Conservation (phyloP, 169 alveolate species). For the Eimeria mitis region DNA sequence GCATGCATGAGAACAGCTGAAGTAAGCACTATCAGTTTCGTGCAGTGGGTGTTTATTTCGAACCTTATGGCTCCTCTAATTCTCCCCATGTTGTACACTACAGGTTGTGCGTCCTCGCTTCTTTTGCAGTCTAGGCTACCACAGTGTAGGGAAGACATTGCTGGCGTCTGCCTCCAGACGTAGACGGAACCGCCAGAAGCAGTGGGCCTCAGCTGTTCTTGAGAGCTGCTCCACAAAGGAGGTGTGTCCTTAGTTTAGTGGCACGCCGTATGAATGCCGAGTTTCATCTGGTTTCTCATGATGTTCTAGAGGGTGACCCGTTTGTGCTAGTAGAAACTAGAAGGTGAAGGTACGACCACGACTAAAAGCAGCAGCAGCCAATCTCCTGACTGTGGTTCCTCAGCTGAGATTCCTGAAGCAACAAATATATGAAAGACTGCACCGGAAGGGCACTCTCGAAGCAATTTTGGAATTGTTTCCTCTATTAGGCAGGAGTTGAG, state of each 20-base stretch:
- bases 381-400: neutral
- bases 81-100: neutral
- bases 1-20: too few relatives aligned
- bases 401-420: neutral
- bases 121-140: neutral
- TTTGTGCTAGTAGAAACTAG: neutral
- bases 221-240: neutral
- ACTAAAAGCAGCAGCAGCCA: neutral
- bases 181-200: neutral
- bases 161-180: neutral
- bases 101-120: neutral
- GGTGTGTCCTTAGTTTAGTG: neutral
- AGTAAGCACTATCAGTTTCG: neutral
- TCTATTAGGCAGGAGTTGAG: neutral
- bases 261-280: neutral
- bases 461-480: neutral
- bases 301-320: neutral
- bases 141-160: neutral
- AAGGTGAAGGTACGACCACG: neutral
- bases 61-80: neutral
- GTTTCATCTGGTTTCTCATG: neutral
- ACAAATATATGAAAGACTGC: neutral
- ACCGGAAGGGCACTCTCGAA: neutral
- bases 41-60: neutral
- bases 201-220: neutral